Conservation (phyloP, 371 early-diverging fungal genomes). For the Blakeslea trispora region DNA sequence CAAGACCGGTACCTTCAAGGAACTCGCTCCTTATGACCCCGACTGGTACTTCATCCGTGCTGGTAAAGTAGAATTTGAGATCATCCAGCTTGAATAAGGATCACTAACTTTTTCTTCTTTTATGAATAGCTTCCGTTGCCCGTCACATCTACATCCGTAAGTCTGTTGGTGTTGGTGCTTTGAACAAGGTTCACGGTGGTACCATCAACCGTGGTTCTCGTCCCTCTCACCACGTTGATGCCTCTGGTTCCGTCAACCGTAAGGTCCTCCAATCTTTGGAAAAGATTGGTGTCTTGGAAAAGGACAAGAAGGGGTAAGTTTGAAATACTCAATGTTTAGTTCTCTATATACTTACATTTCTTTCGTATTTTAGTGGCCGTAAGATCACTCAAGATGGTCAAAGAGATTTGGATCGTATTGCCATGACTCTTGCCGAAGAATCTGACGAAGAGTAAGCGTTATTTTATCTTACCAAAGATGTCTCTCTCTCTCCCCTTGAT, state of each 20-base stretch:
- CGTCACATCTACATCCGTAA: constrained; percentile 95
- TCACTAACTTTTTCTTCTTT: no score
- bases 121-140: constrained; percentile 89
- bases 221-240: constrained; percentile 86
- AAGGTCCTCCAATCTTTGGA: constrained; percentile 95
- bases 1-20: constrained; percentile 95
- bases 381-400: constrained; percentile 81
- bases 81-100: no score
- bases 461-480: not conserved
- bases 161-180: constrained; percentile 92
- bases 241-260: constrained; percentile 90
- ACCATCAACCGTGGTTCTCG: constrained; percentile 88
- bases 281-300: constrained; percentile 94
- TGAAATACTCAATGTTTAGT: no score
- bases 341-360: no score
- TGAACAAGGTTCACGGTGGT: constrained; percentile 91
- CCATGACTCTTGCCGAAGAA: constrained; percentile 47
- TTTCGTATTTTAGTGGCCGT: constrained; percentile 66
- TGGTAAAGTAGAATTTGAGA: constrained; percentile 49
- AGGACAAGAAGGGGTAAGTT: constrained; percentile 79
- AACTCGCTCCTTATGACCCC: constrained; percentile 94
- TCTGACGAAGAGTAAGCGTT: constrained; percentile 38
- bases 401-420: constrained; percentile 84
- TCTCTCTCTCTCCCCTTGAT: not conserved
- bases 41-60: constrained; percentile 98